Evolutionary conservation across 139 green algal species (phyloP).

Genomic region (Trebouxia sp.): DNA sequence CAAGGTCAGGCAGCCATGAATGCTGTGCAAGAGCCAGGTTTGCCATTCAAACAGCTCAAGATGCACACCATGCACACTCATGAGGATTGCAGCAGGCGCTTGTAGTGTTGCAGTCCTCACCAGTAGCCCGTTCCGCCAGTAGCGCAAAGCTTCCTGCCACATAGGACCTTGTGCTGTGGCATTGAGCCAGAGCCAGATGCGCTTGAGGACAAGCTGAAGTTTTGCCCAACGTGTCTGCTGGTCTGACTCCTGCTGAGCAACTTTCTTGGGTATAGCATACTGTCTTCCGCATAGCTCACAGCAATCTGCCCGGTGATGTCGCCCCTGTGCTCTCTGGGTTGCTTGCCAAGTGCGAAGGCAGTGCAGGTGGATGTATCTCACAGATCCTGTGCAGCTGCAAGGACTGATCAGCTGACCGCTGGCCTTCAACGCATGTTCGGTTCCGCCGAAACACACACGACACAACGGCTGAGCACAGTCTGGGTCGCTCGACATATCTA

Average conservation of each 20-base stretch:
- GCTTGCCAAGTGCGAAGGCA: conserved; percentile 14
- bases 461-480: background rate
- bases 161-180: background rate
- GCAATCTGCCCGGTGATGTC: background rate
- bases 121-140: conserved; percentile 10
- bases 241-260: background rate
- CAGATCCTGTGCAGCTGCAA: conserved; percentile 4
- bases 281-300: background rate
- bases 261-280: background rate
- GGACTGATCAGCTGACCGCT: background rate
- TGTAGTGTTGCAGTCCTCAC: too few relatives aligned
- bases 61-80: too few relatives aligned
- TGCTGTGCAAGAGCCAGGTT: too few relatives aligned
- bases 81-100: too few relatives aligned
- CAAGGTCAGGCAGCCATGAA: too few relatives aligned
- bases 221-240: background rate
- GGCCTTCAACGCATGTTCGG: background rate
- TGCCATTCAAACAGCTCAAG: too few relatives aligned
- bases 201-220: background rate
- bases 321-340: background rate
- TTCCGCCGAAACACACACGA: conserved; percentile 1
- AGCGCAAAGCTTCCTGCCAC: conserved; percentile 2
- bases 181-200: background rate
- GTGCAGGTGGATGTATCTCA: background rate
- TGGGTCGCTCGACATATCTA: background rate